These are phyloP conservation scores for Aspergillus sp. DNA, from an alignment of 2,329 filamentous ascomycete species.

Conservation along the genomic window DNA sequence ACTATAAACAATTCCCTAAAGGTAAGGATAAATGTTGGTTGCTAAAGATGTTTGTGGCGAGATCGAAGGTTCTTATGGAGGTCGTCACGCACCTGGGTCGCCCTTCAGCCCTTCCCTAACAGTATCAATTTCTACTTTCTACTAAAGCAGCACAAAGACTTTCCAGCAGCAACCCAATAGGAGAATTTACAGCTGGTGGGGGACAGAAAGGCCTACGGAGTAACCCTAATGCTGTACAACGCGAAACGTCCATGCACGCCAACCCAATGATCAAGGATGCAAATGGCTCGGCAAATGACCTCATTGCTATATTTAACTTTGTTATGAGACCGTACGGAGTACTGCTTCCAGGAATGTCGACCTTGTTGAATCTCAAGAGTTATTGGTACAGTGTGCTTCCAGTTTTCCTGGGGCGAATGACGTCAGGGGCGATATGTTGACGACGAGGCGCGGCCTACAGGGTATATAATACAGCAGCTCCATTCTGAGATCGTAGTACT, in stretches of 20 bases:
- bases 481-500: background rate
- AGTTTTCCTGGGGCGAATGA: background rate
- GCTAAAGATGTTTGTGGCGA: no score
- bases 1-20: no score
- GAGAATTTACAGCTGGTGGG: no score
- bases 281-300: conserved; percentile 1
- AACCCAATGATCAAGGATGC: background rate
- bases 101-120: no score
- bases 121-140: no score
- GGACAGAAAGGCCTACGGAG: no score
- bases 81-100: no score
- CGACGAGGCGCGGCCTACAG: background rate
- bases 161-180: background rate
- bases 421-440: conserved; percentile 4
- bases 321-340: background rate
- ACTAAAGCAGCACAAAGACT: background rate
- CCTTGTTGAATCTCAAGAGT: background rate
- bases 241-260: background rate
- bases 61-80: no score
- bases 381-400: background rate
- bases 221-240: background rate
- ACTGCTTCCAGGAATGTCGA: background rate
- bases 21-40: no score
- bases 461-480: background rate
- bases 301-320: conserved; percentile 4